Conservation (phyloP, 371 early-diverging fungal genomes). For the Fennellomyces sp. region DNA sequence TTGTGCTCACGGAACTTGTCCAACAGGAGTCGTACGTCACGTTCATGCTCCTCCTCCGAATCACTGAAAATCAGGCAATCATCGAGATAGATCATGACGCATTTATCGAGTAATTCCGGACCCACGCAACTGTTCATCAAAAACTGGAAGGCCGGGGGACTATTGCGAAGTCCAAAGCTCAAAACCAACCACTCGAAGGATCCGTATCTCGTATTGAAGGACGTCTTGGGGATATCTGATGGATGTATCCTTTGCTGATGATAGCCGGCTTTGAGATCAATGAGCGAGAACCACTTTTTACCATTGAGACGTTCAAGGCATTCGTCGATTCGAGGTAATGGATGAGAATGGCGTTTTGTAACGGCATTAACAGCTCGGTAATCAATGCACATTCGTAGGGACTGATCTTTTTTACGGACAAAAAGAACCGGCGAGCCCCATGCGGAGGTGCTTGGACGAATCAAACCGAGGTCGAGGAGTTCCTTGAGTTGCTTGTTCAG, state of each 20-base stretch:
- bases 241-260: background rate
- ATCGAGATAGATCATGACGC: constrained; percentile 22
- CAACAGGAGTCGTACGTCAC: constrained; percentile 31
- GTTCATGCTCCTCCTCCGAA: background rate
- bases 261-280: background rate
- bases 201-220: constrained; percentile 18
- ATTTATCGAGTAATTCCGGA: constrained; percentile 39
- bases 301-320: background rate
- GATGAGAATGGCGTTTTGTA: background rate
- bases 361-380: background rate
- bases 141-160: background rate
- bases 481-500: background rate
- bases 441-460: background rate
- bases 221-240: constrained; percentile 20
- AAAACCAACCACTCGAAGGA: background rate
- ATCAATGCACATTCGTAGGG: background rate
- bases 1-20: constrained; percentile 26
- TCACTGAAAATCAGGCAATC: constrained; percentile 6
- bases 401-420: background rate
- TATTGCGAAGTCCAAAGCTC: background rate
- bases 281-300: background rate
- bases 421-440: constrained; percentile 1
- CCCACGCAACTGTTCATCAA: constrained; percentile 40
- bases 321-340: too few species aligned
- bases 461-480: background rate